Conservation (phyloP, 306 rosid species). For the Benincasa hispida region DNA sequence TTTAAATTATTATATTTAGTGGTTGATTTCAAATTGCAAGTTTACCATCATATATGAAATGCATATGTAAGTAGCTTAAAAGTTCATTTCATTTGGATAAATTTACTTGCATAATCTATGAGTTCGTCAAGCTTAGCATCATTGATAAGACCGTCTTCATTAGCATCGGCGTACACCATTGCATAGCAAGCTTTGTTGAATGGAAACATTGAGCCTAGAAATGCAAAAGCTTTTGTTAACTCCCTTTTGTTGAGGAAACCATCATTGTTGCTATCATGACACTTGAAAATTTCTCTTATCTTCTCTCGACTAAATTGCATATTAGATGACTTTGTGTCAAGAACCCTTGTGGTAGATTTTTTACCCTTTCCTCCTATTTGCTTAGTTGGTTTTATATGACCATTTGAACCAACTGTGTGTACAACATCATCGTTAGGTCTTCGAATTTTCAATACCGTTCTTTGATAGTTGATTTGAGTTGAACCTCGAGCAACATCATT, state of each 20-base stretch:
- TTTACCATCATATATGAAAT: neutral
- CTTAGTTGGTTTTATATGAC: neutral
- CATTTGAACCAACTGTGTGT: neutral
- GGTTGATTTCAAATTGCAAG: too few species aligned
- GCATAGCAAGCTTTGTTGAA: neutral
- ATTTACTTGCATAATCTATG: neutral
- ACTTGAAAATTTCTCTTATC: neutral
- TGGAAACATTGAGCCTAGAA: neutral
- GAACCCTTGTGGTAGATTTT: neutral
- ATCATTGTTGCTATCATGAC: neutral
- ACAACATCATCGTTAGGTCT: neutral
- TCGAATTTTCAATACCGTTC: neutral
- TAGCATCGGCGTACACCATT: neutral
- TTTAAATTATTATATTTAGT: too few species aligned
- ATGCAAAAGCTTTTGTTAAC: neutral
- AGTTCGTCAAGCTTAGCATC: neutral
- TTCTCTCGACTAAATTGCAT: neutral
- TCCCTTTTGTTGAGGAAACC: neutral
- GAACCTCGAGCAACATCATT: neutral
- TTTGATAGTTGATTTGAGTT: neutral
- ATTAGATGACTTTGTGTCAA: neutral
- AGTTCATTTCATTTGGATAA: neutral
- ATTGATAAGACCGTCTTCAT: slow-evolving; percentile 9
- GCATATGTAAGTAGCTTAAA: neutral
- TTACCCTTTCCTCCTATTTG: neutral